phyloP scores from a whole-genome alignment of 106 monocot genomes.

The Triglochin maritima region DNA sequence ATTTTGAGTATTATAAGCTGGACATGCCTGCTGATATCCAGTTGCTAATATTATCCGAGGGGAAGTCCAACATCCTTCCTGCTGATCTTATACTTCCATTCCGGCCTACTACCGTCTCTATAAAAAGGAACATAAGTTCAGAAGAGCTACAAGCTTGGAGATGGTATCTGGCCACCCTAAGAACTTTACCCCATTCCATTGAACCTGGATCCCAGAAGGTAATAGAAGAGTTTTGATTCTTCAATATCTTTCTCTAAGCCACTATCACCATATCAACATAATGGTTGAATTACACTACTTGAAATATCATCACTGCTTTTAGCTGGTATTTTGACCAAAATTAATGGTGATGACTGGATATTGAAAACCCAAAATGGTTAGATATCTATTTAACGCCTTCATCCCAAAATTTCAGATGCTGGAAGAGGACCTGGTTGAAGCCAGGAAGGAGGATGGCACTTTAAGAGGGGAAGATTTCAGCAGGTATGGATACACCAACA shows the following conservation, averaged over 20 bases:
- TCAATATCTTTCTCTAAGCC: neutral
- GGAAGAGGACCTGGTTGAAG: conserved; percentile 72
- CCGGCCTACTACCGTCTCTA: conserved; percentile 25
- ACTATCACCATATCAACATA: neutral
- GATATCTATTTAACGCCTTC: too few relatives aligned
- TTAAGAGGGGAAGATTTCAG: conserved; percentile 52
- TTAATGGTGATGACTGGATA: too few relatives aligned
- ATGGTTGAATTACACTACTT: too few relatives aligned
- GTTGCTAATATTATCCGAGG: conserved; percentile 67
- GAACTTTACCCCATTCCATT: conserved; percentile 48
- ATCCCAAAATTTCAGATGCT: conserved; percentile 25
- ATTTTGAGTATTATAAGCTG: conserved; percentile 83
- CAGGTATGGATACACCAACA: conserved; percentile 30
- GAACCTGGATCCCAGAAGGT: conserved; percentile 56
- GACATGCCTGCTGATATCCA: conserved; percentile 80
- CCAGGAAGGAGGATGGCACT: conserved; percentile 57
- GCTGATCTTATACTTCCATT: conserved; percentile 79
- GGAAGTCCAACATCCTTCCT: conserved; percentile 85
- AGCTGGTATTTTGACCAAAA: too few relatives aligned
- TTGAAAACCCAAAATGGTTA: too few relatives aligned
- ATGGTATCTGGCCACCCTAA: conserved; percentile 74
- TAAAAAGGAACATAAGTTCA: conserved; percentile 11
- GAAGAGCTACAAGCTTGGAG: conserved; percentile 77
- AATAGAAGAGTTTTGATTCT: neutral
- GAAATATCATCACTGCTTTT: too few relatives aligned